Evolutionary conservation across 345 rosid genomes (phyloP).

Genomic region (Lumnitzera racemosa): DNA sequence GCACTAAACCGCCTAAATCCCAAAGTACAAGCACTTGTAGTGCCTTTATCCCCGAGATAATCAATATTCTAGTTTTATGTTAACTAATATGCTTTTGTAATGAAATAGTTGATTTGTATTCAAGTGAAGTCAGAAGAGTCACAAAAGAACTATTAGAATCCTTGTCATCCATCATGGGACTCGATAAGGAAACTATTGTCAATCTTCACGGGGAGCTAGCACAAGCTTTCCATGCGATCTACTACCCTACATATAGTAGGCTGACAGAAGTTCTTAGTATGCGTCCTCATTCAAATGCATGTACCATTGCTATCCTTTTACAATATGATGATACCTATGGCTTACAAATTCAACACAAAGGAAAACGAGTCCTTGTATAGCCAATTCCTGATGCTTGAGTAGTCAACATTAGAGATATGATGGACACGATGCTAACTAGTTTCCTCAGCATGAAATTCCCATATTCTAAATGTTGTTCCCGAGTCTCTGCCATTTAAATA

Average conservation of each 20-base stretch:
- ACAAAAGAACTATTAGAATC: conserved; percentile 14
- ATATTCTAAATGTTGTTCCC: too few species aligned
- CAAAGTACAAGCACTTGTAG: too few species aligned
- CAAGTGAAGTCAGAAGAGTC: conserved; percentile 12
- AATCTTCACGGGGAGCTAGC: conserved; percentile 14
- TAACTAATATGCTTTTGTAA: conserved; percentile 7
- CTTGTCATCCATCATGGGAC: conserved; percentile 19
- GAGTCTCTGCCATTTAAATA: too few species aligned
- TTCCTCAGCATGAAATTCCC: too few species aligned
- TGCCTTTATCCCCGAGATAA: too few species aligned
- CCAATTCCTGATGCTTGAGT: conserved; percentile 22
- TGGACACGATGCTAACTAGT: conserved; percentile 9
- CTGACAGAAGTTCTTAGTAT: conserved; percentile 20
- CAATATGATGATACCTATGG: conserved; percentile 14
- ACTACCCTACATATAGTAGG: conserved; percentile 19
- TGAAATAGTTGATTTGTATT: conserved; percentile 16
- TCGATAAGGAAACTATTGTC: conserved; percentile 17
- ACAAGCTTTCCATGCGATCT: conserved; percentile 18
- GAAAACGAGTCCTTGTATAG: conserved; percentile 14
- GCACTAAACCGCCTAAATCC: too few species aligned
- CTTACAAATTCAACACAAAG: conserved; percentile 17
- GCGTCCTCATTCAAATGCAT: conserved; percentile 21
- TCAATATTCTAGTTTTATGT: neutral
- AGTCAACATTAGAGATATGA: conserved; percentile 20
- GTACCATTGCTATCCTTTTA: conserved; percentile 16